These are phyloP conservation scores for Phytophthora pinifolia DNA, from an alignment of 352 stramenopile genomes.

Conservation along the genomic window DNA sequence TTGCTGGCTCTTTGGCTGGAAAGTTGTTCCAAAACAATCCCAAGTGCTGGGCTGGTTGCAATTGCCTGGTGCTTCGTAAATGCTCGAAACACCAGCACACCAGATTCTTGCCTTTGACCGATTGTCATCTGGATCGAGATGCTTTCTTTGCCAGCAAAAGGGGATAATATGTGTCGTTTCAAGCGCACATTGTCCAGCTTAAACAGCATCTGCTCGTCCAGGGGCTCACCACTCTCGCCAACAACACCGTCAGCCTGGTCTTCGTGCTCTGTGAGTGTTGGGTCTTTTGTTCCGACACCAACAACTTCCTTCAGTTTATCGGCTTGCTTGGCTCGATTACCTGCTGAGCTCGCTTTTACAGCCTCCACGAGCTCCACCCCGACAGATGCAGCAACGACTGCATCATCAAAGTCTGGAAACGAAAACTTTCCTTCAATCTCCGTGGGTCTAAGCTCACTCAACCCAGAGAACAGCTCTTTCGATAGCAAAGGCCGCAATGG, in stretches of 20 bases:
- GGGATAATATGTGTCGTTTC: constrained; percentile 17
- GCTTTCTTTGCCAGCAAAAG: constrained; percentile 36
- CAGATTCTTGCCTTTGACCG: constrained; percentile 20
- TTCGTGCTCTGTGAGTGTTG: background rate
- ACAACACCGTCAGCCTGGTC: background rate
- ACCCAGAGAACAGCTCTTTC: constrained; percentile 27
- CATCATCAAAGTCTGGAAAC: constrained; percentile 39
- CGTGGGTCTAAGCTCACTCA: constrained; percentile 1
- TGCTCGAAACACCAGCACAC: constrained; percentile 32
- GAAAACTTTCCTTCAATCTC: constrained; percentile 40
- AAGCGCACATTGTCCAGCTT: constrained; percentile 42
- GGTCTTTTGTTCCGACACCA: background rate
- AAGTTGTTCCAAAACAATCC: constrained; percentile 1
- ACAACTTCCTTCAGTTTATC: background rate
- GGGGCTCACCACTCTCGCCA: background rate
- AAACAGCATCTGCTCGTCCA: constrained; percentile 15
- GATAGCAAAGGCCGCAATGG: constrained; percentile 36
- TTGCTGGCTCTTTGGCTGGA: constrained; percentile 1
- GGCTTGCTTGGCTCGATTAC: background rate
- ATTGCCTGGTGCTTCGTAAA: constrained; percentile 44
- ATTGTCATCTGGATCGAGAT: constrained; percentile 39
- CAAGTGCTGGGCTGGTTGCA: constrained; percentile 25
- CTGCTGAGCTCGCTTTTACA: background rate
- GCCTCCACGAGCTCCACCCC: constrained; percentile 32
- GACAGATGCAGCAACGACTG: constrained; percentile 36